phyloP scores from a whole-genome alignment of 176 grass and related monocot genomes.

The Puccinellia tenuiflora region DNA sequence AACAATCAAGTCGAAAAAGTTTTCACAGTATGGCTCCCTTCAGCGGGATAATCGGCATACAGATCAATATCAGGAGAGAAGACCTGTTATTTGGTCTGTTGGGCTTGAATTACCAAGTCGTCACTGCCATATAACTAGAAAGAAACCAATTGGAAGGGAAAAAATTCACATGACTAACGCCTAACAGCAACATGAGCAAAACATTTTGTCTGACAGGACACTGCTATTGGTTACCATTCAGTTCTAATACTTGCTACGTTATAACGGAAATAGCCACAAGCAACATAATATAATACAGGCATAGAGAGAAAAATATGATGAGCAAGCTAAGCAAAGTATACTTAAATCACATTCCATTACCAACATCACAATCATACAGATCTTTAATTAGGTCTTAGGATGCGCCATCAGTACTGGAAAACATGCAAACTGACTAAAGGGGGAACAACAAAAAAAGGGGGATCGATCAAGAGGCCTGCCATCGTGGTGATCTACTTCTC shows the following conservation, averaged over 20 bases:
- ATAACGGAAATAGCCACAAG: too few species aligned
- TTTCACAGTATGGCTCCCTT: conserved; percentile 41
- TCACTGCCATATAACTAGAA: conserved; percentile 24
- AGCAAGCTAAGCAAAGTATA: background rate
- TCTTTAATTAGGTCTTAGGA: background rate
- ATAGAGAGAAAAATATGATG: too few species aligned
- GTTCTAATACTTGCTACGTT: too few species aligned
- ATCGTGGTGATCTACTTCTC: conserved; percentile 64
- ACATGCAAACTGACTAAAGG: background rate
- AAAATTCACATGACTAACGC: too few species aligned
- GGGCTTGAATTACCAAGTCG: conserved; percentile 85
- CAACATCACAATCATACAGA: conserved; percentile 8
- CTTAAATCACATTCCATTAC: background rate
- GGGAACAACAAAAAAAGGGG: background rate
- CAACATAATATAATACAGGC: too few species aligned
- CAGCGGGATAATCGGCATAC: conserved; percentile 90
- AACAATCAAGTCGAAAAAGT: too few species aligned
- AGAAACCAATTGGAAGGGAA: background rate
- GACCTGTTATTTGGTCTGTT: conserved; percentile 95
- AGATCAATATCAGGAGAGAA: conserved; percentile 49
- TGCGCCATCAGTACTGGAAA: background rate
- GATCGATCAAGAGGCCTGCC: background rate
- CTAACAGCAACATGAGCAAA: too few species aligned
- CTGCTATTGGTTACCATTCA: too few species aligned
- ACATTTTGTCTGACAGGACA: too few species aligned